phyloP scores from a whole-genome alignment of 2,329 filamentous ascomycete species.

The Penicillium sp. region DNA sequence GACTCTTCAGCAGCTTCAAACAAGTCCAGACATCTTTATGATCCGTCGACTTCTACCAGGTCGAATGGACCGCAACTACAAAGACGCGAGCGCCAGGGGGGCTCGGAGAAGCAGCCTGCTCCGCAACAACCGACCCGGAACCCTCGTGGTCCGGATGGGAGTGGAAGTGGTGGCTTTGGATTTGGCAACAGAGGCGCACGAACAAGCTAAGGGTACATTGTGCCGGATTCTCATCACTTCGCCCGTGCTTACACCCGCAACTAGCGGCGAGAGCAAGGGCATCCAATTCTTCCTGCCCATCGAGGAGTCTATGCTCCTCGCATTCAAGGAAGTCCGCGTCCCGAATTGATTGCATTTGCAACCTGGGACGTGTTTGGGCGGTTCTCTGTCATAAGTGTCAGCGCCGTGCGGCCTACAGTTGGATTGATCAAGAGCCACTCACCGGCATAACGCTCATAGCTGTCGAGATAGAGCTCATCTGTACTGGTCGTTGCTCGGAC shows the following conservation, averaged over 20 bases:
- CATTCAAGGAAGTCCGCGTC: slow-evolving; percentile 50
- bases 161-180: slow-evolving; percentile 73
- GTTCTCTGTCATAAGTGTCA: slow-evolving; percentile 48
- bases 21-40: slow-evolving; percentile 64
- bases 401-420: background rate
- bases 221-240: background rate
- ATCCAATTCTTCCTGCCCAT: background rate
- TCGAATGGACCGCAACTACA: slow-evolving; percentile 54
- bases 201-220: slow-evolving; percentile 25
- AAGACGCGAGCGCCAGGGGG: slow-evolving; percentile 42
- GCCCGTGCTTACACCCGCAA: background rate
- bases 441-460: slow-evolving; percentile 62
- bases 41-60: slow-evolving; percentile 69
- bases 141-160: slow-evolving; percentile 75
- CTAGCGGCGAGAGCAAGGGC: background rate
- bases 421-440: slow-evolving; percentile 25
- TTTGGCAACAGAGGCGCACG: slow-evolving; percentile 66
- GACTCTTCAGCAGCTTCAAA: slow-evolving; percentile 39
- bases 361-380: slow-evolving; percentile 58
- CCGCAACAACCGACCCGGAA: slow-evolving; percentile 65
- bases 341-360: slow-evolving; percentile 60
- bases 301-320: too few species aligned
- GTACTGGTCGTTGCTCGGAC: slow-evolving; percentile 67
- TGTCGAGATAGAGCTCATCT: slow-evolving; percentile 65
- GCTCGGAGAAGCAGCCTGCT: slow-evolving; percentile 32